phyloP scores from a whole-genome alignment of 2,329 filamentous ascomycete genomes.

The Aspergillus sp. region DNA sequence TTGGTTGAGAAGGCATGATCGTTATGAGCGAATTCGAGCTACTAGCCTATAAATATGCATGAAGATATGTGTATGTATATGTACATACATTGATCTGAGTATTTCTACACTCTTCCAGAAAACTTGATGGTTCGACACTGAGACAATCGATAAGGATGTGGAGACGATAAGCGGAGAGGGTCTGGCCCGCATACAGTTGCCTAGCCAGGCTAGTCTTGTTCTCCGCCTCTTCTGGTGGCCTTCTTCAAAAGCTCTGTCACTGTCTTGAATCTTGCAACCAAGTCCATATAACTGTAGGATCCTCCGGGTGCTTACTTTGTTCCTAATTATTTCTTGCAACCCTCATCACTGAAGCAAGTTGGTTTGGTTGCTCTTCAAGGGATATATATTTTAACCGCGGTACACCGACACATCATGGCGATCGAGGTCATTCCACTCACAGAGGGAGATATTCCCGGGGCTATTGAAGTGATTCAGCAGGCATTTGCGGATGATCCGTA shows the following conservation, averaged over 20 bases:
- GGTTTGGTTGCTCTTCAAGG: neutral
- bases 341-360: neutral
- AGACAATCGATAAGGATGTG: too few relatives aligned
- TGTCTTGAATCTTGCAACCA: too few relatives aligned
- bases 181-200: too few relatives aligned
- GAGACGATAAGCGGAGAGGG: too few relatives aligned
- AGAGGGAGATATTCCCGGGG: constrained; percentile 58
- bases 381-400: neutral
- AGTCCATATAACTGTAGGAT: too few relatives aligned
- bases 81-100: neutral
- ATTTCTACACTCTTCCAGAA: too few relatives aligned
- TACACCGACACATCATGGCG: constrained; percentile 34
- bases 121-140: too few relatives aligned
- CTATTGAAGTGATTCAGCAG: constrained; percentile 60
- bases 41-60: neutral
- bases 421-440: constrained; percentile 54
- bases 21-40: neutral
- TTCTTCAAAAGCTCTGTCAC: too few relatives aligned
- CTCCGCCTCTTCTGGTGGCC: too few relatives aligned
- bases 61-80: neutral
- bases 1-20: neutral
- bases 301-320: too few relatives aligned
- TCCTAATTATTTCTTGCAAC: too few relatives aligned
- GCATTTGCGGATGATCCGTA: constrained; percentile 66
- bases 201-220: too few relatives aligned